These are phyloP conservation scores for Massariosphaeria phaeospora DNA, from an alignment of 495 filamentous ascomycete species.

Conservation along the genomic window DNA sequence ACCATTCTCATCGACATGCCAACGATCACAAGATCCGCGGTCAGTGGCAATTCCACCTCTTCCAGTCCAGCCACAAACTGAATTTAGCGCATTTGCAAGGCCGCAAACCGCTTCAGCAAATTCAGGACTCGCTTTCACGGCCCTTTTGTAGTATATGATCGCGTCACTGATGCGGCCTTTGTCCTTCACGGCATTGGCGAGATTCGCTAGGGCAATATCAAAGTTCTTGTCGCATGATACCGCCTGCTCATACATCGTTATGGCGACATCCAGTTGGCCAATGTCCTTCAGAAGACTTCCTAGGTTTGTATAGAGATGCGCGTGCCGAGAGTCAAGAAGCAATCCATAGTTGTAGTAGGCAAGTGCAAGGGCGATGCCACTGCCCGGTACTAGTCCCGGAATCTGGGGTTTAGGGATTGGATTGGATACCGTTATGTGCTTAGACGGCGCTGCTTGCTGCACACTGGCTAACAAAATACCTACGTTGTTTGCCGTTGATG, in stretches of 20 bases:
- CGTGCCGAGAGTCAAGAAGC: slow-evolving; percentile 79
- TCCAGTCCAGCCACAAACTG: slow-evolving; percentile 91
- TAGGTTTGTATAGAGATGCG: slow-evolving; percentile 96
- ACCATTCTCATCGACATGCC: slow-evolving; percentile 87
- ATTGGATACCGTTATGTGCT: slow-evolving; percentile 22
- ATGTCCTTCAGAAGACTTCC: slow-evolving; percentile 96
- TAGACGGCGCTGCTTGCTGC: slow-evolving; percentile 59
- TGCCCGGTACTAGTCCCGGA: slow-evolving; percentile 78
- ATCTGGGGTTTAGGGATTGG: slow-evolving; percentile 44
- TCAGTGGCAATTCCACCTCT: slow-evolving; percentile 77
- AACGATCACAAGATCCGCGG: slow-evolving; percentile 72
- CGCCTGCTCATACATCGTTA: slow-evolving; percentile 95
- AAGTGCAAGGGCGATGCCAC: slow-evolving; percentile 81
- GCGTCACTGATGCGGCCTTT: slow-evolving; percentile 88
- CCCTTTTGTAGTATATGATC: slow-evolving; percentile 84
- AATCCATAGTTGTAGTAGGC: slow-evolving; percentile 93
- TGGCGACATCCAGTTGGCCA: slow-evolving; percentile 83
- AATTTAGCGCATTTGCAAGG: slow-evolving; percentile 91
- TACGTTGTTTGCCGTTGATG: slow-evolving; percentile 97
- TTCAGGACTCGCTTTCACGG: slow-evolving; percentile 84
- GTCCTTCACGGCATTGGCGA: slow-evolving; percentile 98
- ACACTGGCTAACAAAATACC: slow-evolving; percentile 93
- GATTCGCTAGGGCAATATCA: slow-evolving; percentile 93
- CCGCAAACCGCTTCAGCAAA: slow-evolving; percentile 98
- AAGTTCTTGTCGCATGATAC: slow-evolving; percentile 88